A percentile compares a stretch with the other conserved stretches of the same genome.
Evolutionary conservation across 1,284 basidiomycete species (phyloP).

Genomic region (Gomphus bonarii): DNA sequence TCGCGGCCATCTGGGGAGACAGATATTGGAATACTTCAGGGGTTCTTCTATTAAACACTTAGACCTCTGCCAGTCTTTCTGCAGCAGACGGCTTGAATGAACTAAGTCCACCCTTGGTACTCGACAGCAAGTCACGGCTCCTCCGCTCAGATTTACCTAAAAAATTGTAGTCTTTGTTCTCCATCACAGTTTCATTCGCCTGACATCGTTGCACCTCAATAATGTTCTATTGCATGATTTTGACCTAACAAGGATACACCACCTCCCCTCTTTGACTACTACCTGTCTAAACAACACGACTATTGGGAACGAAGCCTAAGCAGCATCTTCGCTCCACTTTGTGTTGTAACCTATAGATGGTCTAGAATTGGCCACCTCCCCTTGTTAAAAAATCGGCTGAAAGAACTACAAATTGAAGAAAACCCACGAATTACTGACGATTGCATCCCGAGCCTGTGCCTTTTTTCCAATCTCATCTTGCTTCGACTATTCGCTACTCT

Average conservation of each 20-base stretch:
- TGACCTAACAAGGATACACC: conserved; percentile 40
- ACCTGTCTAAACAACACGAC: conserved; percentile 44
- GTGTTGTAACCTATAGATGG: background rate
- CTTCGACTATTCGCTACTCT: conserved; percentile 43
- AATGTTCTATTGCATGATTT: conserved; percentile 34
- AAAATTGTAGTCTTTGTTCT: conserved; percentile 34
- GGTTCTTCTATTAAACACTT: conserved; percentile 29
- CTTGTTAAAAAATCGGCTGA: conserved; percentile 41
- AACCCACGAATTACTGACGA: conserved; percentile 47
- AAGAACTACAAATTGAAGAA: conserved; percentile 36
- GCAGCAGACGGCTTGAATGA: conserved; percentile 38
- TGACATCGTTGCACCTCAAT: conserved; percentile 39
- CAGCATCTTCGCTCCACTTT: conserved; percentile 1
- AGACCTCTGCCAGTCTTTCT: conserved; percentile 30
- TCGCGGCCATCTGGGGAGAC: conserved; percentile 3
- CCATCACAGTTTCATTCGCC: conserved; percentile 38
- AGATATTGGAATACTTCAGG: conserved; percentile 22
- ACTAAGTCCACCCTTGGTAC: conserved; percentile 28
- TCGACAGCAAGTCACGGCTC: conserved; percentile 29
- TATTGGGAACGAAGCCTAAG: conserved; percentile 52
- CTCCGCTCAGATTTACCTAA: conserved; percentile 8
- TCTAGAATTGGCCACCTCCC: conserved; percentile 48
- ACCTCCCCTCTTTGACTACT: conserved; percentile 37
- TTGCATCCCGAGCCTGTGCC: conserved; percentile 39
- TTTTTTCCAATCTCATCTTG: conserved; percentile 35